Evolutionary conservation across 768 basidiomycete genomes (phyloP).

Genomic region (Hebeloma cylindrosporum): DNA sequence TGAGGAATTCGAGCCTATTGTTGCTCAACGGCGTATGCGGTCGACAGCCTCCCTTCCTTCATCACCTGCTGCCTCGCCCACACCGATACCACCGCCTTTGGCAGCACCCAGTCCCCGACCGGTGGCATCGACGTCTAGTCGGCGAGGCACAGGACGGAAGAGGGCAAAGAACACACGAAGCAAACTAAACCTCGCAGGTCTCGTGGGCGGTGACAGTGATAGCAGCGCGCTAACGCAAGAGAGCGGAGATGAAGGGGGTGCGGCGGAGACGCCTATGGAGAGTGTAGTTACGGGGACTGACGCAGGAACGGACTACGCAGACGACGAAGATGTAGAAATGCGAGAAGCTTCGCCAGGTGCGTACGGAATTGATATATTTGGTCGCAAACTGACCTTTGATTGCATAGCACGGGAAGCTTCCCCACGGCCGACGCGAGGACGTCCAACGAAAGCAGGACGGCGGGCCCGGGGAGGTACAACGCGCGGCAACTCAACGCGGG

Average conservation of each 20-base stretch:
- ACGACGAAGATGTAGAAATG: constrained; percentile 65
- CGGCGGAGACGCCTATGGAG: constrained; percentile 55
- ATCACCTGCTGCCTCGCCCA: constrained; percentile 50
- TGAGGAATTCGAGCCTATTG: constrained; percentile 63
- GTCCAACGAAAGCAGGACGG: constrained; percentile 32
- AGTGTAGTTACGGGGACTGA: constrained; percentile 76
- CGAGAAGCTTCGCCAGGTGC: constrained; percentile 60
- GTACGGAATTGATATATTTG: too few species aligned
- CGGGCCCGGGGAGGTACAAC: constrained; percentile 32
- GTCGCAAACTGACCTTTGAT: too few species aligned
- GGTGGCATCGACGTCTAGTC: constrained; percentile 16
- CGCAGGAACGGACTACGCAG: constrained; percentile 64
- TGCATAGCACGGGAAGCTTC: constrained; percentile 37
- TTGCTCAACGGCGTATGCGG: constrained; percentile 63
- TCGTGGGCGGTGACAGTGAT: constrained; percentile 82
- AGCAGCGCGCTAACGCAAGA: constrained; percentile 83
- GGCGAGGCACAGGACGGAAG: constrained; percentile 21
- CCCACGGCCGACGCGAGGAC: constrained; percentile 37
- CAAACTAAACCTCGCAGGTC: constrained; percentile 64
- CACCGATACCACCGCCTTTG: constrained; percentile 23
- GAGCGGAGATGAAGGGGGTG: constrained; percentile 69
- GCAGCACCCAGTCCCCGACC: constrained; percentile 26
- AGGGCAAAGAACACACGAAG: constrained; percentile 44
- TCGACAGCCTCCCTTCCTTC: constrained; percentile 64
- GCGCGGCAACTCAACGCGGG: constrained; percentile 33